These are phyloP conservation scores for Samsoniella hepiali DNA, from an alignment of 2,329 filamentous ascomycete genomes.

Conservation along the genomic window DNA sequence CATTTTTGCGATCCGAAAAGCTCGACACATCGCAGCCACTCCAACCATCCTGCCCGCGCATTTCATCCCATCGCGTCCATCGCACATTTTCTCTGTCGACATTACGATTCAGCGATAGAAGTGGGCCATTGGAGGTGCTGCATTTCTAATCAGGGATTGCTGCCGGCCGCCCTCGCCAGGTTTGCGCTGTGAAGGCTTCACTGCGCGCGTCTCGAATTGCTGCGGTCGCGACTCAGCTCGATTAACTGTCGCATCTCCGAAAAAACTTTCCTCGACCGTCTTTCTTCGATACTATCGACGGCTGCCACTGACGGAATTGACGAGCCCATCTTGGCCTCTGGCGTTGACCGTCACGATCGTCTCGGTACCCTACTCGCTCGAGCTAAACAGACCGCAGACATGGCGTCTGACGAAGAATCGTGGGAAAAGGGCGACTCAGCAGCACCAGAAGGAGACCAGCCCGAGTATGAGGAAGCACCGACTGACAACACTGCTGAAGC, in stretches of 20 bases:
- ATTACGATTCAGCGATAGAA: neutral
- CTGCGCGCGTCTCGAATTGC: neutral
- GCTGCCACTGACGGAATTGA: no score
- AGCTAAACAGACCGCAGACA: constrained; percentile 21
- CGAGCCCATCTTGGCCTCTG: neutral
- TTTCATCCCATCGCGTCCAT: neutral
- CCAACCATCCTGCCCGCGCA: neutral
- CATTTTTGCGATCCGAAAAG: constrained; percentile 11
- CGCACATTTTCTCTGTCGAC: neutral
- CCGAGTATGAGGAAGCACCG: constrained; percentile 54
- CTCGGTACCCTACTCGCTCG: neutral
- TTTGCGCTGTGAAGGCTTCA: neutral
- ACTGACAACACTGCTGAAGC: constrained; percentile 48
- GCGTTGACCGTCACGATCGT: neutral
- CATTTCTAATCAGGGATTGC: neutral
- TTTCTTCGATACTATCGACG: neutral
- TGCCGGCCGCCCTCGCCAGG: neutral
- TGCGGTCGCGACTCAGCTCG: constrained; percentile 24
- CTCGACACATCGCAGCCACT: neutral
- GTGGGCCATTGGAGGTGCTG: constrained; percentile 1
- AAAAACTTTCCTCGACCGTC: neutral
- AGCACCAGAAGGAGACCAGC: constrained; percentile 54
- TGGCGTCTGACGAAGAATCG: constrained; percentile 42
- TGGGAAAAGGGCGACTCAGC: constrained; percentile 54
- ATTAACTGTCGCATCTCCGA: neutral